Evolutionary conservation across 257 asterid genomes (phyloP).

Genomic region (Orobanche coerulescens): DNA sequence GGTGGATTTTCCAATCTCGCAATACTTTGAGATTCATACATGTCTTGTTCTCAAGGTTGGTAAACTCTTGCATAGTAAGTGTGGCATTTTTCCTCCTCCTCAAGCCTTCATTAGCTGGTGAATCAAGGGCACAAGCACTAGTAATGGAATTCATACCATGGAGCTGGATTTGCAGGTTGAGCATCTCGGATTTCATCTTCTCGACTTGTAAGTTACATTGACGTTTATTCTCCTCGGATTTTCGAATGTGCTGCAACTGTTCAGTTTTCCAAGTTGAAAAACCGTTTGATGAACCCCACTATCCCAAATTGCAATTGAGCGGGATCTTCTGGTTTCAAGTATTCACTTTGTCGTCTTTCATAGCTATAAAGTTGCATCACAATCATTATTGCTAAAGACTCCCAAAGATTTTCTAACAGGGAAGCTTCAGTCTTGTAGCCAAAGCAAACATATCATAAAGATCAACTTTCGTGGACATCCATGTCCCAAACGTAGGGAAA

Average conservation of each 20-base stretch:
- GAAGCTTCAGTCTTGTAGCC: constrained; percentile 75
- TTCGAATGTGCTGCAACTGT: constrained; percentile 84
- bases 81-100: constrained; percentile 58
- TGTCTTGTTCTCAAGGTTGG: constrained; percentile 51
- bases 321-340: constrained; percentile 44
- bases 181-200: constrained; percentile 99
- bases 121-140: constrained; percentile 30
- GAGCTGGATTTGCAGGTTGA: constrained; percentile 84
- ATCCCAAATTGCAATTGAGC: constrained; percentile 60
- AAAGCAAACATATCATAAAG: constrained; percentile 49
- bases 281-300: constrained; percentile 69
- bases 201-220: constrained; percentile 95
- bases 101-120: constrained; percentile 65
- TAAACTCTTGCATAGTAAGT: constrained; percentile 36
- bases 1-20: constrained; percentile 45
- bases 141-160: constrained; percentile 57
- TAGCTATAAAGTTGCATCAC: constrained; percentile 99
- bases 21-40: constrained; percentile 56
- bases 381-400: constrained; percentile 78
- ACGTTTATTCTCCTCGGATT: constrained; percentile 83
- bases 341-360: constrained; percentile 91
- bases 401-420: constrained; percentile 71
- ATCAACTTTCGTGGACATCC: constrained; percentile 70
- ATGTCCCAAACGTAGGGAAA: constrained; percentile 68
- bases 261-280: constrained; percentile 88